These are phyloP conservation scores for Lasiosphaeria miniovina DNA, from an alignment of 495 filamentous ascomycete species.

Conservation along the genomic window DNA sequence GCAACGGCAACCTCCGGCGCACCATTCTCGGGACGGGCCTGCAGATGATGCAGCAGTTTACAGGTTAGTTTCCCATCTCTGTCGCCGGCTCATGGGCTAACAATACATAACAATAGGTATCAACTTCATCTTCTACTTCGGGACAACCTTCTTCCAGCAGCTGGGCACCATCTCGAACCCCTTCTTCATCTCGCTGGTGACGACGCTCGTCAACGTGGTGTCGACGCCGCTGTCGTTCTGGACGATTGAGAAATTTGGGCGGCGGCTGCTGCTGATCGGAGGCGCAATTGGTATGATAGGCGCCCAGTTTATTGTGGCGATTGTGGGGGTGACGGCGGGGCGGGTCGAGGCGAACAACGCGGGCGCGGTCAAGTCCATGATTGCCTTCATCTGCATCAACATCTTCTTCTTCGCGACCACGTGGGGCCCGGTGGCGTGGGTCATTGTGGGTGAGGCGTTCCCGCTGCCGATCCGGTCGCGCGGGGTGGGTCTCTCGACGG, in stretches of 20 bases:
- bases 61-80: slow-evolving; percentile 10
- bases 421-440: slow-evolving; percentile 78
- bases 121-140: slow-evolving; percentile 92
- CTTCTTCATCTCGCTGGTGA: slow-evolving; percentile 77
- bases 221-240: slow-evolving; percentile 80
- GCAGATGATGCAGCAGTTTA: slow-evolving; percentile 70
- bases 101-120: slow-evolving; percentile 52
- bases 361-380: slow-evolving; percentile 58
- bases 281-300: slow-evolving; percentile 76
- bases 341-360: slow-evolving; percentile 47
- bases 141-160: slow-evolving; percentile 73
- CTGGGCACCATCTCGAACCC: slow-evolving; percentile 68
- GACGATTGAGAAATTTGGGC: slow-evolving; percentile 74
- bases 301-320: slow-evolving; percentile 78
- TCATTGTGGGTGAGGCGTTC: slow-evolving; percentile 82
- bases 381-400: slow-evolving; percentile 79
- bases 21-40: slow-evolving; percentile 67
- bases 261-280: slow-evolving; percentile 71
- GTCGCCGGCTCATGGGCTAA: background rate
- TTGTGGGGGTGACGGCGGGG: slow-evolving; percentile 61
- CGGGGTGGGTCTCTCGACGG: slow-evolving; percentile 74
- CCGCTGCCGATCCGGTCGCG: slow-evolving; percentile 78
- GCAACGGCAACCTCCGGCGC: slow-evolving; percentile 60
- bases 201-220: slow-evolving; percentile 78
- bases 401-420: slow-evolving; percentile 77